Base-by-base conservation (phyloP, 495 filamentous ascomycete species). In the Cetradonia linearis region DNA sequence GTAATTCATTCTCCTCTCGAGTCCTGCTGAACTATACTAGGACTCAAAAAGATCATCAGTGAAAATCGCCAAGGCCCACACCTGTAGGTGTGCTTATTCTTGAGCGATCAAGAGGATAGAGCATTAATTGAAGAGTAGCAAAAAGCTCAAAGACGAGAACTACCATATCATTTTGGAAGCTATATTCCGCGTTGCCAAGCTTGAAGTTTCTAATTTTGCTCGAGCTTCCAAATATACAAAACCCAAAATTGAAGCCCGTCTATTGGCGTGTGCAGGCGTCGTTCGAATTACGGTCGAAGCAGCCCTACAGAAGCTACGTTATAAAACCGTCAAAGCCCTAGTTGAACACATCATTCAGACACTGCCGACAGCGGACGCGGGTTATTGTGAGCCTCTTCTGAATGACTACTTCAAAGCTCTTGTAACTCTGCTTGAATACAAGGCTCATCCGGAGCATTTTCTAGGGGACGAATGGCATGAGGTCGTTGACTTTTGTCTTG, bases 151-250 rank as follows among this genome's bases (percentile, higher is more conserved):
- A 53, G 90, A 95, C 68, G 87, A 86, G 64, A 81, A 79, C 20
- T 95, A 86, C 66, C 87, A 94, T 66, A 80, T 79, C 52, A 83
- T 96, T 31, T 90, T 86, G 62, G 90, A 96, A 66, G 80, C 82
- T 1, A 72, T 98, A 18, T 96, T 96, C 67, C 75, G 78, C 40
- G 83, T 81, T 62, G 73, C 83, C 9, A 74, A 84, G 23, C 67
- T 74, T 13, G 90, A 96, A 60, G 86, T 84, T 67, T 75, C 84
- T 30, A 62, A 73, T 27, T 88, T 83, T 65, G 78, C 83, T 55
- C 75, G 76, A 59, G 78, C 81, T 38, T 82, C 77, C 60, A 75
- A 74, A 31, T 65, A 70, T 31, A 79, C 68, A 46, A 71, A 72
- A 52, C 78, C 70, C 55, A 75, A 70, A 6, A 75, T 80, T 44